Base-by-base conservation (phyloP, 768 basidiomycete species). In the Xanthoconium stramineum region DNA sequence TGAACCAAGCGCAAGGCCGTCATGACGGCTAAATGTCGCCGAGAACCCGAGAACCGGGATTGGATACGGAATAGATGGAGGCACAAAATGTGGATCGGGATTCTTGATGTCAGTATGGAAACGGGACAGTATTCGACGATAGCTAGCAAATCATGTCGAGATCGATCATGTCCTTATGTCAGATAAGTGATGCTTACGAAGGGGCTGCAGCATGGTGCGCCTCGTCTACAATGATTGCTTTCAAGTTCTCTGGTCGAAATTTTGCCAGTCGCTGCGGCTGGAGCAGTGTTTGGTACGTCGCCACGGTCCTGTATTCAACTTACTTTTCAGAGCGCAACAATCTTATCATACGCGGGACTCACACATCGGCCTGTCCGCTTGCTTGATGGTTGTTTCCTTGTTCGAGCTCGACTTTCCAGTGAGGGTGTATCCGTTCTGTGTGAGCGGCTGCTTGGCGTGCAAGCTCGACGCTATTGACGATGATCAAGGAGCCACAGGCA, bases 161-260 rank as follows among this genome's bases (percentile, higher is more conserved):
- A 37, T 29, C 5, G 6, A 37, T 29, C 5, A 20, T 17, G 19
- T 47, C 12, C 32, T 4, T 14, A 37, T 30, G 5, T 28, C n/a
- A 32, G 28, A 47, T 24, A 35, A 20, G 38, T n/a, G n/a, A n/a
- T 17, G n/a, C 36, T 52, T 74, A 95, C 85, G 94, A 94, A 32
- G 88, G 86, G 10, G 95, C 91, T 38, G 91, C 94, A 30, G 95
- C 90, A 71, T 98, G 96, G 68, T 98, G 96, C 1, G 95, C 95
- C 72, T 97, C 94, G 65, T 97, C 94, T 4, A 97, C 78, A 44
- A 96, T 84, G 56, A 97, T 77, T 15, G 87, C 88, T 64, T 88
- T 92, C 58, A 91, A 71, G 45, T 58, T 65, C 11, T 70, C 65
- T 4, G 88, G 86, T 64, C 86, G 77, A 67, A 95, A 96, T 68